These are phyloP conservation scores for Xylariaceae sp. DNA, from an alignment of 2,329 filamentous ascomycete genomes.

Conservation along the genomic window DNA sequence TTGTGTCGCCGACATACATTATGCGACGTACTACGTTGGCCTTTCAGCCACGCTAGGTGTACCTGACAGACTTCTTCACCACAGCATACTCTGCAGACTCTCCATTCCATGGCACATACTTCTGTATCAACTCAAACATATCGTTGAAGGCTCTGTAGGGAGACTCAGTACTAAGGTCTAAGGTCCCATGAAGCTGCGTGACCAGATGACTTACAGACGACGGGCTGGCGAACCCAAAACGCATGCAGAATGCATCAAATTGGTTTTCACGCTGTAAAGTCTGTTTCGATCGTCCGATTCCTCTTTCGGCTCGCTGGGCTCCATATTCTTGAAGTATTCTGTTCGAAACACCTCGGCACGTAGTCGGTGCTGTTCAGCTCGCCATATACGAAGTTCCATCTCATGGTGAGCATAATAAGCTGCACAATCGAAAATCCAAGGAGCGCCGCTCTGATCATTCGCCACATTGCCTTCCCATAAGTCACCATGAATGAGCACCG, in stretches of 20 bases:
- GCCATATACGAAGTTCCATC: constrained; percentile 33
- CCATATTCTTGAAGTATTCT: constrained; percentile 22
- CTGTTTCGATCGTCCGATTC: constrained; percentile 33
- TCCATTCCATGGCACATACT: constrained; percentile 10
- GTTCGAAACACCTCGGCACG: constrained; percentile 11
- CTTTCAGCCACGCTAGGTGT: too few species aligned
- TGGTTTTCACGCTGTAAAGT: constrained; percentile 23
- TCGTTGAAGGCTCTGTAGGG: constrained; percentile 3
- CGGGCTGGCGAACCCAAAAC: constrained; percentile 6
- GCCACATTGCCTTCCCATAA: background rate
- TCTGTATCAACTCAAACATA: constrained; percentile 4
- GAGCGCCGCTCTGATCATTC: background rate
- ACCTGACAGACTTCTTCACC: background rate
- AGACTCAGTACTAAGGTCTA: too few species aligned
- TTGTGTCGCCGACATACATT: too few species aligned
- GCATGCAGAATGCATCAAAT: constrained; percentile 16
- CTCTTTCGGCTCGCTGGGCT: constrained; percentile 27
- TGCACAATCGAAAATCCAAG: background rate
- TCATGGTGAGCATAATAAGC: background rate
- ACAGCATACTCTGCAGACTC: background rate
- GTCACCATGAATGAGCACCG: background rate
- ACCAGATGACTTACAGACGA: constrained; percentile 1
- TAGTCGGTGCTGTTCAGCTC: constrained; percentile 15
- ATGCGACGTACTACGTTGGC: too few species aligned
- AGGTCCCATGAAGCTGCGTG: background rate